phyloP scores from a whole-genome alignment of 371 early-diverging fungal genomes.

The Mortierella sp. region DNA sequence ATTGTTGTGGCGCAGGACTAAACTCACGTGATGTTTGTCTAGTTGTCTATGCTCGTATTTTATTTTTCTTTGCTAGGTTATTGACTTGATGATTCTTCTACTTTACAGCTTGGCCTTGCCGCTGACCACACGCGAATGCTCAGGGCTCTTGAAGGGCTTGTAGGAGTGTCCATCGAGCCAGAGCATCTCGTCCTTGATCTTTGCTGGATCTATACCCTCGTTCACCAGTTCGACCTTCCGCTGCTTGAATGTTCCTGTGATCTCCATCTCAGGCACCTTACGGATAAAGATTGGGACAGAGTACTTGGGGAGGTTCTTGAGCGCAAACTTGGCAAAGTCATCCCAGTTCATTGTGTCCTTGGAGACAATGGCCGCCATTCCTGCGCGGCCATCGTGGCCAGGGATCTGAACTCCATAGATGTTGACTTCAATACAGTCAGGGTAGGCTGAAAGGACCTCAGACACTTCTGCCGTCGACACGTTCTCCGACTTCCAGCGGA shows the following conservation, averaged over 20 bases:
- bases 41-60: neutral
- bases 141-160: slow-evolving; percentile 60
- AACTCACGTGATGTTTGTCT: neutral
- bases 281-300: slow-evolving; percentile 76
- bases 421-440: slow-evolving; percentile 74
- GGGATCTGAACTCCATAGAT: slow-evolving; percentile 74
- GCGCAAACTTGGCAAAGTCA: slow-evolving; percentile 56
- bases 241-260: slow-evolving; percentile 73
- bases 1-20: neutral
- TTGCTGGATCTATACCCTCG: slow-evolving; percentile 64
- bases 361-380: slow-evolving; percentile 80
- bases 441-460: slow-evolving; percentile 68
- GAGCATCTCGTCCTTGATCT: slow-evolving; percentile 60
- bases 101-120: slow-evolving; percentile 51
- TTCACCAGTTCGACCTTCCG: slow-evolving; percentile 64
- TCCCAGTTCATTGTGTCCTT: slow-evolving; percentile 57
- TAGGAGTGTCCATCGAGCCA: slow-evolving; percentile 68
- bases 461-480: slow-evolving; percentile 79
- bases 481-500: slow-evolving; percentile 82
- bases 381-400: slow-evolving; percentile 76
- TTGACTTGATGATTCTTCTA: neutral
- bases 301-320: slow-evolving; percentile 70
- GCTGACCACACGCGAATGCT: slow-evolving; percentile 38
- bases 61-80: neutral
- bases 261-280: slow-evolving; percentile 63